Evolutionary conservation across 768 basidiomycete genomes (phyloP), one percentile per base, ranked within the genome.

Genomic region (Ramaria sp.): DNA sequence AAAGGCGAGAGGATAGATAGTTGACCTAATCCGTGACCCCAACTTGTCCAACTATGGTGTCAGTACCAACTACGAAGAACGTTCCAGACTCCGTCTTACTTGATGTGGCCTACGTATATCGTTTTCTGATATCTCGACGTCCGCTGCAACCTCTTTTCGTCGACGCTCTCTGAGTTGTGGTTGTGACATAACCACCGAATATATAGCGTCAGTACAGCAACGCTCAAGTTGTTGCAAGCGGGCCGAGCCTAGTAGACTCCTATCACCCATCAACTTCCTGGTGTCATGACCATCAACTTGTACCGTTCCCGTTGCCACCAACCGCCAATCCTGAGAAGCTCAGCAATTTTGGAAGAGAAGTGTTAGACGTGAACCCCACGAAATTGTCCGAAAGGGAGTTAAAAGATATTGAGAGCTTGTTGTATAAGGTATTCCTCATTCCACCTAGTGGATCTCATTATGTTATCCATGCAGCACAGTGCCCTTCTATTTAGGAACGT

Each of bases 401-500:
- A 65, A 67, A 76, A 38, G 78, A 88, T 67, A 73, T 94, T 58
- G 70, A 79, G 59, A 69, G 82, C 25, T 79, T 83, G 9, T 71
- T 93, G 56, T 92, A 92, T 74, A 82, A 84, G 76, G 88, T 88
- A 49, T 38, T 57, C 47, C 50, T 12, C 20, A 24, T 30, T 37
- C 27, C 4, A 13, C 8, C 13, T 8, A 8, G 13, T 50, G 27
- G 10, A 22, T 30, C 15, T 25, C 41, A 44, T n/a, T 47, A 20
- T 43, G 18, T 38, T 15, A 43, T 27, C 25, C 43, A 22, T 44
- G 28, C 62, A 91, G 87, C 75, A 93, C 60, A 77, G 78, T 41
- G 77, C 75, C 16, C 75, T 94, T 39, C 72, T 94, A 52, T 94
- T 93, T 71, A 76, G 85, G 54, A 67, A 85, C 61, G 76, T 75